Evolutionary conservation across 768 basidiomycete species (phyloP), one percentile per base, ranked within the genome.

Genomic region (Phlebiopsis gigantea): DNA sequence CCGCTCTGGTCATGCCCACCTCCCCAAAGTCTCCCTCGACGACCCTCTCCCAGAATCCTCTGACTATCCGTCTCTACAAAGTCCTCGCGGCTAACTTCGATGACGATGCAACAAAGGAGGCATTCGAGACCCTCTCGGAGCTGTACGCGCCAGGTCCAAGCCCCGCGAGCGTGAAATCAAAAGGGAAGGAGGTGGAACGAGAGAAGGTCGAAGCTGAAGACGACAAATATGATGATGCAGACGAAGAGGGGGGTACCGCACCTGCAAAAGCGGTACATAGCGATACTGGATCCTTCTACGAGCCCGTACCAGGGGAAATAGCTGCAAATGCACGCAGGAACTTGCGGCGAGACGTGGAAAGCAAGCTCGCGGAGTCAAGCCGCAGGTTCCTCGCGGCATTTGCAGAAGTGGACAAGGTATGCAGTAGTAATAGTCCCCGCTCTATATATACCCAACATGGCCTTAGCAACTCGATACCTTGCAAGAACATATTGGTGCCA

Each of bases 11-110:
- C 48, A 63, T 65, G 53, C 61, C 65, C 44, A 55, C 63, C 42
- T 49, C 63, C 47, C 60, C 65, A 22, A 53, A 57, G 30, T 65
- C 71, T 34, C 29, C 65, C 22, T 48, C 69, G 6, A 58, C 66
- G 1, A 59, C 65, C 17, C 57, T 63, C 21, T 57, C 64, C 66
- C 79, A 83, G 58, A 90, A 89, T 63, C 93, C 94, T 1, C 79
- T 95, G 41, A 84, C 92, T n/a, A 72, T 88, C 0, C 79, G 94
- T 10, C 74, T 96, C n/a, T 94, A 93, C 71, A 97, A 97, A 71
- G 87, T 95, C 58, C 76, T 96, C 19, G 85, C 88, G 31, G 87
- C 87, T 1, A 87, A 80, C 48, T 93, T 87, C 57, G 83, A 89
- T 25, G 90, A 92, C 63, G 76, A 82, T 34, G 81, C 85, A 5